Base-by-base conservation (phyloP, 805 yeast genomes). In the Candida morakotiae region DNA sequence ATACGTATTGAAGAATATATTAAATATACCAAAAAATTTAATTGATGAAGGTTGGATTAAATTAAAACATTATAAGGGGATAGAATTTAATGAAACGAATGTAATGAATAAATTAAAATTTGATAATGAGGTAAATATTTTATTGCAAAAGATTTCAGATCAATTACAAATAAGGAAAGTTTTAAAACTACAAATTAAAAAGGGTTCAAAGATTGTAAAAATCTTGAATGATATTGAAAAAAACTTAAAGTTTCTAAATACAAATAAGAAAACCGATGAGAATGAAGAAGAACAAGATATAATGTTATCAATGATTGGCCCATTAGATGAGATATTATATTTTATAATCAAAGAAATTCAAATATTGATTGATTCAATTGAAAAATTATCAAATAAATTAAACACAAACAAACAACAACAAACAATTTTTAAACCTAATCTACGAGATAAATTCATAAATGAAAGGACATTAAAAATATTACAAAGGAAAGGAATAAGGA, bases 1-100 rank as follows among this genome's bases (percentile, higher is more conserved):
- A 23, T 89, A 89, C 58, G 75, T 85, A 2, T 61, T 87, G 35
- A 64, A 96, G 51, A 89, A 89, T 53, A 76, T 89, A 9, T 67
- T 89, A 38, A 73, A 73, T 9, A 64, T 89, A 13, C 95, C 96
- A 0, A 60, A 59, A 4, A 83, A 79, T 10, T 63, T 86, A 23
- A 68, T 83, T 1, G 71, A 71, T 3, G 74, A 64, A 9, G 94
- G 95, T 5, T 79, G 77, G 67, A 62, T 89, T 38, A 58, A 82
- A 33, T 62, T 88, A 33, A 71, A 70, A 34, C 93, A 87, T 52
- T 93, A 89, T 40, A 70, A 74, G 35, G 77, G 70, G 1, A 49
- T 83, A n/a, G 60, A 48, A 10, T 56, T 54, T 32, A 29, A 24
- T 24, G 23, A 26, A 6, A 35, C 22, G 5, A 20, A 31, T 23